Base-by-base conservation (phyloP, 1,284 basidiomycete species). In the Somion occarium region DNA sequence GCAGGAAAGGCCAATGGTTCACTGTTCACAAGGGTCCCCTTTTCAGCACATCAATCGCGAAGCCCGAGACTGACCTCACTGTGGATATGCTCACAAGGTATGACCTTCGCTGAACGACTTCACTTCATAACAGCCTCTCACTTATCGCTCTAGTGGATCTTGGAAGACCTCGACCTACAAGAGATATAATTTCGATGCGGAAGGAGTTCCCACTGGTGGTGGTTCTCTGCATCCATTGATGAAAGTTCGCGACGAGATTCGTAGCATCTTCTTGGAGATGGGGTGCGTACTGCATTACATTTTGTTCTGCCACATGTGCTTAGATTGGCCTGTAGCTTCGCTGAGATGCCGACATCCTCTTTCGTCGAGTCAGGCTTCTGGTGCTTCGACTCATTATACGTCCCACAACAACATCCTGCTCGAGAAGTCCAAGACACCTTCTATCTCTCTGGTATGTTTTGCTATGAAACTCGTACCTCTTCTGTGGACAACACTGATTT, bases 341-440 rank as follows among this genome's bases (percentile, higher is more conserved):
- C 93, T 52, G 97, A 99, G 72, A 99, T 99, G 97, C 94, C 96
- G 4, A 98, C 97, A n/a, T 87, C 89, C 55, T 87, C 89, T 53
- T 99, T 95, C 67, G 94, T 99, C 53, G 97, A 99, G 71, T 97
- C 93, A 23, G 90, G 90, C 30, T 99, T 99, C 82, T 99, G 97
- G 97, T 98, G 96, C 69, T 99, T 99, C 70, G 97, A 99, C 68
- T 87, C 95, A 7, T 80, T 99, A 58, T 99, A 97, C 68, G 97
- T 99, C 0, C 97, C 97, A 1, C 97, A 99, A 67, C 96, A 99
- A 72, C 97, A 99, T 73, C 96, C 97, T 18, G 97, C 97, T 23
- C 85, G 97, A 66, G 97, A 99, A 61, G 70, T 98, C 47, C 97
- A 99, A 71, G 97, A 99, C 66, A 99, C 97, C 5, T 99, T 99